Conservation (phyloP, 2,329 filamentous ascomycete genomes). For the Pestalotiopsis sp. region DNA sequence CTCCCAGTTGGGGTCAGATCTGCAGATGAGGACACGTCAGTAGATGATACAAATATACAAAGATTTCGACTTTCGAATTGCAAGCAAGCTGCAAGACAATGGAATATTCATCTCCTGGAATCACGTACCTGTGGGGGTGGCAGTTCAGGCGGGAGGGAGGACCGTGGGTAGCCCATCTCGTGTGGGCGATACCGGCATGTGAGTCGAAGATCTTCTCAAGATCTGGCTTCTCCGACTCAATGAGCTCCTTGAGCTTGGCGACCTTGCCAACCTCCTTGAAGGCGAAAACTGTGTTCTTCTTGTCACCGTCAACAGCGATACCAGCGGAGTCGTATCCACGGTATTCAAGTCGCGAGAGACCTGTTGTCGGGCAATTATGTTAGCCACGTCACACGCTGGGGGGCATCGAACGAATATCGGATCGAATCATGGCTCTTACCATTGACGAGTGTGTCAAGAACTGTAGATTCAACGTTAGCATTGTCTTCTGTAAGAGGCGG, state of each 20-base stretch:
- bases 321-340: conserved; percentile 98
- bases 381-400: neutral
- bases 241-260: conserved; percentile 90
- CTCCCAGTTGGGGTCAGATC: conserved; percentile 93
- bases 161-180: conserved; percentile 97
- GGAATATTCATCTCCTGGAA: neutral
- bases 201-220: conserved; percentile 93
- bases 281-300: conserved; percentile 95
- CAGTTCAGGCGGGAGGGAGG: conserved; percentile 92
- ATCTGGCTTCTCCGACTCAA: conserved; percentile 80
- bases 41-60: neutral
- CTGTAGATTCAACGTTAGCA: neutral
- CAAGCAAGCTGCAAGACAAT: conserved; percentile 15
- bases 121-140: conserved; percentile 88
- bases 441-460: conserved; percentile 94
- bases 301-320: conserved; percentile 94
- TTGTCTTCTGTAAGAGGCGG: neutral
- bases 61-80: conserved; percentile 7
- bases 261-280: conserved; percentile 99
- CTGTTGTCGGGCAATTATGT: conserved; percentile 43
- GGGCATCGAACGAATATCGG: neutral
- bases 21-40: conserved; percentile 34
- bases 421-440: conserved; percentile 53
- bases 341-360: conserved; percentile 94
- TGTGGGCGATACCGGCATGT: conserved; percentile 98